Base-by-base conservation (phyloP, 2,329 filamentous ascomycete genomes). In the Fusarium vanettenii region DNA sequence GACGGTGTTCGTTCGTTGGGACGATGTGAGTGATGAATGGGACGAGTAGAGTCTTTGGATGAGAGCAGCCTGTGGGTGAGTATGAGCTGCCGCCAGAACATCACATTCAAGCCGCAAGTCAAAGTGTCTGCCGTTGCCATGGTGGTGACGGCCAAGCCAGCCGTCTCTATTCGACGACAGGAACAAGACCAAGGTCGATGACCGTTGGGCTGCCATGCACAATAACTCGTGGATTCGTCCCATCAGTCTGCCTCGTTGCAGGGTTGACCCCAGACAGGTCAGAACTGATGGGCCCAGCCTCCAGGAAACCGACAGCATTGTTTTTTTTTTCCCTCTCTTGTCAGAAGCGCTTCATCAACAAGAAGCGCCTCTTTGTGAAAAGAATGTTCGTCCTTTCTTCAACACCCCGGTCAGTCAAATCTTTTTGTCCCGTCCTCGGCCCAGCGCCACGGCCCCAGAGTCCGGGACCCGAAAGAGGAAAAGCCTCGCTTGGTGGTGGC, bases 1-100 rank as follows among this genome's bases (percentile, higher is more conserved):
- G 71, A 71, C 71, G 67, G 60, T 16, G 45, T 50, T 50, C 45
- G 71, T 73, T 73, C 71, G 60, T 68, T 64, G 63, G 52, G 63
- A 73, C 65, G 65, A 57, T 64, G 65, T 73, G 22, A 48, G 70
- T 61, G 67, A 67, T 52, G 48, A 6, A 52, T 52, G 48, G 48
- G 48, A 52, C 25, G 48, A 52, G 48, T 27, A 29, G 60, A 43
- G 41, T 33, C 56, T 60, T 18, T 43, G 48, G 31, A 27, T 35
- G 45, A 35, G 29, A 35, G 9, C 48, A 29, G 18, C 50, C 18
- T 33, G 27, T 33, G 25, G 18, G 50, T 31, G 27, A 31, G 50
- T 33, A 56, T 56, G 52, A 56, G 50, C 14, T 45, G 39, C 50
- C 31, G 62, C 37, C 29, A 41, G 29, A 52, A 60, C n/a, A n/a